phyloP scores from a whole-genome alignment of 2,329 filamentous ascomycete species.

The Dichotomopilus funicola region DNA sequence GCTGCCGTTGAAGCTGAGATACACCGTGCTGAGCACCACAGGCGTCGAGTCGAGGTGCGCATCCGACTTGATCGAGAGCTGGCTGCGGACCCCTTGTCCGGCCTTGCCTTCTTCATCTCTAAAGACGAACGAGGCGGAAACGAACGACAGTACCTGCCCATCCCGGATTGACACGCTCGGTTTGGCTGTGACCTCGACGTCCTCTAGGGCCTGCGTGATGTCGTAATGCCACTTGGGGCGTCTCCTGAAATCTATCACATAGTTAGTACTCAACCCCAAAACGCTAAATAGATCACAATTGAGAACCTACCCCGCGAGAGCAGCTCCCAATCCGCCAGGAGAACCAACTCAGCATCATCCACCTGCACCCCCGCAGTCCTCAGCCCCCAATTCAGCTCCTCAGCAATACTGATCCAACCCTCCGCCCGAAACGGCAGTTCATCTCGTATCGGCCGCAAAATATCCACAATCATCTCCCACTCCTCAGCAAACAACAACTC shows the following conservation, averaged over 20 bases:
- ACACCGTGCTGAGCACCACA: conserved; percentile 45
- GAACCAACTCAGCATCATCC: conserved; percentile 48
- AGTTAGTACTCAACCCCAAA: conserved; percentile 2
- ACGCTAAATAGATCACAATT: conserved; percentile 2
- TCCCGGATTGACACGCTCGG: conserved; percentile 47
- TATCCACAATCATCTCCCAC: conserved; percentile 48
- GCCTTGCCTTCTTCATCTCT: conserved; percentile 53
- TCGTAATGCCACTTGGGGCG: conserved; percentile 56
- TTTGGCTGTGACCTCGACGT: conserved; percentile 36
- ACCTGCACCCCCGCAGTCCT: conserved; percentile 48
- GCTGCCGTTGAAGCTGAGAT: conserved; percentile 50
- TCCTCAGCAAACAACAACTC: conserved; percentile 45
- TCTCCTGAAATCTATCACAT: conserved; percentile 43
- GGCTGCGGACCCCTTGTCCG: conserved; percentile 52
- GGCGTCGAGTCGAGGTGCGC: conserved; percentile 48
- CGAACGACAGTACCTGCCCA: conserved; percentile 29
- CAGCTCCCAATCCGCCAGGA: conserved; percentile 61
- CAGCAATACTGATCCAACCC: conserved; percentile 53
- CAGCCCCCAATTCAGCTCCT: conserved; percentile 56
- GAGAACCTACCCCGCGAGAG: conserved; percentile 49
- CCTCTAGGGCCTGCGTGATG: conserved; percentile 50
- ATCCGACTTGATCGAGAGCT: conserved; percentile 51
- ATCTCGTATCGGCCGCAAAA: conserved; percentile 53
- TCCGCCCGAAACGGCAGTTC: conserved; percentile 50
- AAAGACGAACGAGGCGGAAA: conserved; percentile 46